Conservation (phyloP, 129 eudicot genomes). For the carrot (Daucus carota) region DNA sequence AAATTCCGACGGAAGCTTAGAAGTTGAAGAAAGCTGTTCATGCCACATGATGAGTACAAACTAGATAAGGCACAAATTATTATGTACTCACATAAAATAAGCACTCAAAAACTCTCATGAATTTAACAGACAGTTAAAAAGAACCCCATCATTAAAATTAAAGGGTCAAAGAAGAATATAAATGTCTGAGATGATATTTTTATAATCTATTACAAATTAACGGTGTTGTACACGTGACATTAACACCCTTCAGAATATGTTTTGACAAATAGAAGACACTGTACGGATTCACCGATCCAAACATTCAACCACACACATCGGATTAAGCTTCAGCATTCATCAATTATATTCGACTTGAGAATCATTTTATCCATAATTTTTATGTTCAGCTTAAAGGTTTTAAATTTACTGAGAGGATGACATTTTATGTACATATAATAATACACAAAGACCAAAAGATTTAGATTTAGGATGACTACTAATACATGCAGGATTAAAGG, state of each 20-base stretch:
- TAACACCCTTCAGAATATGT: background rate
- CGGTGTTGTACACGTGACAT: background rate
- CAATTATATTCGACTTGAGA: background rate
- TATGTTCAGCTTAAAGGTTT: no score
- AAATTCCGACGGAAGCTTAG: constrained; percentile 18
- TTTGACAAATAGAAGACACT: background rate
- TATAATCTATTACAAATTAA: background rate
- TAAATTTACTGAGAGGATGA: background rate
- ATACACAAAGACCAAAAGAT: background rate
- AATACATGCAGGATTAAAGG: no score
- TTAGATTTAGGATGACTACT: background rate
- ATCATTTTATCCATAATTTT: background rate
- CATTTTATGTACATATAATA: no score
- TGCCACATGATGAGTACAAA: constrained; percentile 9
- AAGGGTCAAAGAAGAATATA: background rate
- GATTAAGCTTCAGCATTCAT: background rate
- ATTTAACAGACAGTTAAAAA: background rate
- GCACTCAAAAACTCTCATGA: background rate
- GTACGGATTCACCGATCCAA: background rate
- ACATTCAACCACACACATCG: background rate
- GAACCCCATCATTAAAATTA: background rate
- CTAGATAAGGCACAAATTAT: background rate
- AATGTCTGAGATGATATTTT: background rate
- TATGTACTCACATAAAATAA: background rate
- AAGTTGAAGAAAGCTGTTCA: constrained; percentile 50